A percentile compares a stretch with the other conserved stretches of the same genome.
Conservation (phyloP, 805 yeast genomes). For the Cyberlindnera lachancei region DNA sequence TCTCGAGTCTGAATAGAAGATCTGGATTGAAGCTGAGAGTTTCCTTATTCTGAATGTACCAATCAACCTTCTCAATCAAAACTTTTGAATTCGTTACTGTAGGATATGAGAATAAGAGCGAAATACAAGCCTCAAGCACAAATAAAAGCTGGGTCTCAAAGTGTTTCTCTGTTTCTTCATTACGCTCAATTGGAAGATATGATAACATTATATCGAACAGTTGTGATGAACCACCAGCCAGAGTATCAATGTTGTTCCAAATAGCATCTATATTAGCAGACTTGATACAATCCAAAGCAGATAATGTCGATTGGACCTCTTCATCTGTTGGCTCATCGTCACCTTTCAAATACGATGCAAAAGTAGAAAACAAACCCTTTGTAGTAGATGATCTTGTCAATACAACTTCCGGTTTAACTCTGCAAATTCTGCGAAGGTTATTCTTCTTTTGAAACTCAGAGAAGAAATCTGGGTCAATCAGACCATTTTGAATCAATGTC, state of each 20-base stretch:
- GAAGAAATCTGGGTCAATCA: constrained; percentile 60
- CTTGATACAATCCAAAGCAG: constrained; percentile 76
- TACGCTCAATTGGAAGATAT: constrained; percentile 27
- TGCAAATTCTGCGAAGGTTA: constrained; percentile 45
- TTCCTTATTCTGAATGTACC: constrained; percentile 14
- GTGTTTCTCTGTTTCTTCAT: constrained; percentile 21
- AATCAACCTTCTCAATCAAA: constrained; percentile 9
- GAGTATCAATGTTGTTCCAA: constrained; percentile 36
- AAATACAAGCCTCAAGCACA: constrained; percentile 34
- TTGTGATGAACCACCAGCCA: constrained; percentile 1
- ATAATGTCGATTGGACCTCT: constrained; percentile 78
- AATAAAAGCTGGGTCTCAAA: constrained; percentile 29
- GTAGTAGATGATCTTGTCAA: constrained; percentile 57
- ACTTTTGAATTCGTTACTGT: constrained; percentile 1
- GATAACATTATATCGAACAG: constrained; percentile 27
- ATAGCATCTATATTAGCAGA: constrained; percentile 56
- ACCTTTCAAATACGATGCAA: constrained; percentile 88
- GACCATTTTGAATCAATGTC: constrained; percentile 62
- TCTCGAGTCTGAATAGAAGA: constrained; percentile 33
- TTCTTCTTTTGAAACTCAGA: constrained; percentile 54
- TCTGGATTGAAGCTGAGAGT: constrained; percentile 21
- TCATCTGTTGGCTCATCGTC: constrained; percentile 95
- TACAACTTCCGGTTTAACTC: constrained; percentile 58
- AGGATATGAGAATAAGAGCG: constrained; percentile 10
- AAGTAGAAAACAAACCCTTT: constrained; percentile 81